A percentile compares a stretch with the other conserved stretches of the same genome.
Evolutionary conservation across 2,329 filamentous ascomycete genomes (phyloP).

Genomic region (Ophiocordyceps camponoti-rufipedis): DNA sequence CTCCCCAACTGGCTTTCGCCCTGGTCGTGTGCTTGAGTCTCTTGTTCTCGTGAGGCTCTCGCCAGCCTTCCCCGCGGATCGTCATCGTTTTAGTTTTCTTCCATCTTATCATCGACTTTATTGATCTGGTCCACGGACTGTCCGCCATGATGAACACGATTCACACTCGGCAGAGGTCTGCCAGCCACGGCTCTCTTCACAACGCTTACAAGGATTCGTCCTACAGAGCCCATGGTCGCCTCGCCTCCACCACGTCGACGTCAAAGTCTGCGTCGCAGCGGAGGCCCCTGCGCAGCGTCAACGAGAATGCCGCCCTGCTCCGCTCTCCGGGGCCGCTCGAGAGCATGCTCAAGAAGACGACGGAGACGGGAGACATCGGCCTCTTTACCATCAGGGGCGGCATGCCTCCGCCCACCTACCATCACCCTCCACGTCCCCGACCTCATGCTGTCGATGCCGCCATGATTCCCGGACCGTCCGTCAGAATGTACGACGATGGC

Average conservation of each 20-base stretch:
- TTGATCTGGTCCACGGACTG: not conserved
- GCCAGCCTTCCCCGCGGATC: not conserved
- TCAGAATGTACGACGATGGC: conserved; percentile 13
- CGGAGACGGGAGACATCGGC: conserved; percentile 47
- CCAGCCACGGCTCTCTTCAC: conserved; percentile 21
- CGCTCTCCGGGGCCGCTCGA: conserved; percentile 36
- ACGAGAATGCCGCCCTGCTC: conserved; percentile 23
- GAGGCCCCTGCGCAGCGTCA: conserved; percentile 24
- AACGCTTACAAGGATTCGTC: conserved; percentile 11
- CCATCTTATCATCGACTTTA: conserved; percentile 2
- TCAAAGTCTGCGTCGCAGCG: conserved; percentile 10
- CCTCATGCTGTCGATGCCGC: conserved; percentile 12
- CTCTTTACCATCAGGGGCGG: conserved; percentile 32
- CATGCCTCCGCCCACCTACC: conserved; percentile 13
- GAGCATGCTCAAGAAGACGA: conserved; percentile 47
- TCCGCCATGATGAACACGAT: conserved; percentile 12
- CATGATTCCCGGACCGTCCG: conserved; percentile 9
- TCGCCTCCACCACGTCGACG: conserved; percentile 4
- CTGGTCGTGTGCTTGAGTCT: not conserved
- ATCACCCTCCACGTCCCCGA: conserved; percentile 11
- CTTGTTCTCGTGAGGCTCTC: not conserved
- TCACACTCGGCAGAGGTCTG: conserved; percentile 13
- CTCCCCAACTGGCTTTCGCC: not conserved
- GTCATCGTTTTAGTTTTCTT: conserved; percentile 1
- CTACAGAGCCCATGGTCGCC: conserved; percentile 11